Percentiles rank a stretch among this genome's conserved stretches.
These are phyloP conservation scores for Turnera subulata DNA, from an alignment of 345 rosid species.

Conservation along the genomic window DNA sequence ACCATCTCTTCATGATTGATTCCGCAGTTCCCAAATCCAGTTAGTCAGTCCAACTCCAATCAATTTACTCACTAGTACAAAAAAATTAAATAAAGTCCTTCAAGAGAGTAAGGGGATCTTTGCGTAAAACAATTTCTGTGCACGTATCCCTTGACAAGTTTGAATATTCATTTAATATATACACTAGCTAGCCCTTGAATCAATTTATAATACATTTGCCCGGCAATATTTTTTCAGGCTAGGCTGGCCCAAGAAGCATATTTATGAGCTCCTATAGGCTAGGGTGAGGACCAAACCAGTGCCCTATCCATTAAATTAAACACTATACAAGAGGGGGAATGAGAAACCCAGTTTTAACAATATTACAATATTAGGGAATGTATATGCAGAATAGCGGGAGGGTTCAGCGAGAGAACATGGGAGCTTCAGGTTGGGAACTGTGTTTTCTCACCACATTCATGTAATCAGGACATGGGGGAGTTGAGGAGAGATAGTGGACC, in stretches of 20 bases:
- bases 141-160: constrained; percentile 13
- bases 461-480: constrained; percentile 20
- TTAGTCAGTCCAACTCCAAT: constrained; percentile 28
- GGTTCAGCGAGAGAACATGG: constrained; percentile 27
- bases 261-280: background rate
- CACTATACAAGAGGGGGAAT: constrained; percentile 1
- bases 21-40: constrained; percentile 25
- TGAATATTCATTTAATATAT: constrained; percentile 17
- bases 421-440: constrained; percentile 27
- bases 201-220: too few relatives aligned
- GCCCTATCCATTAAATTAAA: background rate
- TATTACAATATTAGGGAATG: constrained; percentile 27
- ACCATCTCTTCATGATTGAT: constrained; percentile 37
- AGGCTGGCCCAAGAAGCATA: background rate
- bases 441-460: constrained; percentile 21
- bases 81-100: background rate
- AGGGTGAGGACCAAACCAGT: background rate
- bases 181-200: too few relatives aligned
- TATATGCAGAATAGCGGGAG: constrained; percentile 3
- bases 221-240: background rate
- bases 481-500: background rate
- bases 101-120: constrained; percentile 15
- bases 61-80: constrained; percentile 1
- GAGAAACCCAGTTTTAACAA: constrained; percentile 1
- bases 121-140: constrained; percentile 1